These are phyloP conservation scores for Ettlia oleoabundans DNA, from an alignment of 139 green algal genomes.

Conservation along the genomic window DNA sequence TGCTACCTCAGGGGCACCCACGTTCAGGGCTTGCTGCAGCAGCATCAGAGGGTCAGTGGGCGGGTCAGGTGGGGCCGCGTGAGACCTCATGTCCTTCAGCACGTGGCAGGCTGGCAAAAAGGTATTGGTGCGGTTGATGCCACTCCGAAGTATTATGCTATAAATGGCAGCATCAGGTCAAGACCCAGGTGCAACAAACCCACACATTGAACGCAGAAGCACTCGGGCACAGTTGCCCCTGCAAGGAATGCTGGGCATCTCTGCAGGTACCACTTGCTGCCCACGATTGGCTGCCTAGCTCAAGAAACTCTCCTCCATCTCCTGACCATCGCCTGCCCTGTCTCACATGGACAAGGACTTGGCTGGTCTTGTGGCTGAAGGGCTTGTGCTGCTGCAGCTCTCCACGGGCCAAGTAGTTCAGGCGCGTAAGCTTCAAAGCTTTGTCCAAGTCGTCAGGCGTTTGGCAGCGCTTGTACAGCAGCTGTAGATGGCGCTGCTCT, in stretches of 20 bases:
- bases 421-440: conserved; percentile 45
- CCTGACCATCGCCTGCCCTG: neutral
- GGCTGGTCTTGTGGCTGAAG: conserved; percentile 45
- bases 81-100: no score
- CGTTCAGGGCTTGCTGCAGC: conserved; percentile 39
- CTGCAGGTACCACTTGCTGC: no score
- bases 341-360: conserved; percentile 42
- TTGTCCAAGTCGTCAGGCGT: conserved; percentile 49
- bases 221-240: no score
- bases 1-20: conserved; percentile 50
- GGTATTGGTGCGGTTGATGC: no score
- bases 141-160: no score
- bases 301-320: no score
- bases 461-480: conserved; percentile 49
- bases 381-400: conserved; percentile 52
- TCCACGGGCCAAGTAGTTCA: conserved; percentile 55
- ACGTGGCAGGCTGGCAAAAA: no score
- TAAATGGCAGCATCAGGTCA: no score
- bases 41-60: neutral
- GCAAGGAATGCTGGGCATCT: no score
- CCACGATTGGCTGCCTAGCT: no score
- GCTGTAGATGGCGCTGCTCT: conserved; percentile 55
- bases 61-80: neutral
- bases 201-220: no score
- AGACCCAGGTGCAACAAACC: no score